These are phyloP conservation scores for Alternaria arbusti DNA, from an alignment of 2,329 filamentous ascomycete species.

Conservation along the genomic window DNA sequence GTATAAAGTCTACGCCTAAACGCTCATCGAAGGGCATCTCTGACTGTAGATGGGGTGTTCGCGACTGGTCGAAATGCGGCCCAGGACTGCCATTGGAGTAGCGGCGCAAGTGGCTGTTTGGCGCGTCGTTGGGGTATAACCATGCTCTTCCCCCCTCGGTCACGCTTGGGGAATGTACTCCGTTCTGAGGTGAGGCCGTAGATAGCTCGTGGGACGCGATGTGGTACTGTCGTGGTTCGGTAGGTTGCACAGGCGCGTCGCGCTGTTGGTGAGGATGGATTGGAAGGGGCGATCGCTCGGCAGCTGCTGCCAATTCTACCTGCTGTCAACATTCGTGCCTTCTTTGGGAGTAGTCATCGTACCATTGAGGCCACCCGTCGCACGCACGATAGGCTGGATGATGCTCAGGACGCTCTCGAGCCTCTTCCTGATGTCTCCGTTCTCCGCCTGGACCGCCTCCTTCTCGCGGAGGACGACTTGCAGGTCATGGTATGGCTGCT, in stretches of 20 bases:
- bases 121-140: constrained; percentile 39
- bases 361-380: constrained; percentile 54
- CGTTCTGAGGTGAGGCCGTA: constrained; percentile 27
- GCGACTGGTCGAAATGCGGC: constrained; percentile 51
- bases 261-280: constrained; percentile 21
- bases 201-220: constrained; percentile 27
- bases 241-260: constrained; percentile 17
- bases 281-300: constrained; percentile 55
- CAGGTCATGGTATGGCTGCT: constrained; percentile 84
- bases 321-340: constrained; percentile 11
- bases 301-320: constrained; percentile 57
- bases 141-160: constrained; percentile 37
- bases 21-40: constrained; percentile 60
- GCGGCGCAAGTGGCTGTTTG: constrained; percentile 42
- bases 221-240: constrained; percentile 31
- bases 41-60: constrained; percentile 31
- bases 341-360: constrained; percentile 15
- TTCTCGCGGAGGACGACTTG: constrained; percentile 77
- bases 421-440: constrained; percentile 75
- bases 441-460: constrained; percentile 78
- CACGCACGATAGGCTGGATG: constrained; percentile 64
- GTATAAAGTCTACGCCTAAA: constrained; percentile 74
- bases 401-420: constrained; percentile 70
- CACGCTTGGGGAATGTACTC: constrained; percentile 33
- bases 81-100: constrained; percentile 47